Evolutionary conservation across 2,329 filamentous ascomycete species (phyloP).

Genomic region (Monilinia laxa): DNA sequence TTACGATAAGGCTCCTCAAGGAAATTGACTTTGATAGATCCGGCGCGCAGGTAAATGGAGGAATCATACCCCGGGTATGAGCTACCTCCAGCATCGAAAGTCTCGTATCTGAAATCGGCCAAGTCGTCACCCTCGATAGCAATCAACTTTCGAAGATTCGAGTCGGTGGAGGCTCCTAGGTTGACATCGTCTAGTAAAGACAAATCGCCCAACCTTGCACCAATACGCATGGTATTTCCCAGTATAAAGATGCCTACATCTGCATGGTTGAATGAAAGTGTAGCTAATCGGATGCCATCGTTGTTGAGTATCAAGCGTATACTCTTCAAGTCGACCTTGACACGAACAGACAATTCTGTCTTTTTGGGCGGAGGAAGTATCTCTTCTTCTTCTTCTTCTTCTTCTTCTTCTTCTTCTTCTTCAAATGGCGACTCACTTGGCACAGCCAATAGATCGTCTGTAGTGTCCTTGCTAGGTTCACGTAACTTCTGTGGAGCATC

Average conservation of each 20-base stretch:
- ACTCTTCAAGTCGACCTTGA: slow-evolving; percentile 90
- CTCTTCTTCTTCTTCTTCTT: slow-evolving; percentile 35
- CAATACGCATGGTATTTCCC: slow-evolving; percentile 83
- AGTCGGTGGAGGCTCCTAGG: slow-evolving; percentile 77
- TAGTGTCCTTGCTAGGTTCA: slow-evolving; percentile 33
- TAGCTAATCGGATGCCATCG: slow-evolving; percentile 91
- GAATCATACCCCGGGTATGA: slow-evolving; percentile 93
- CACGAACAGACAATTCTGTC: slow-evolving; percentile 61
- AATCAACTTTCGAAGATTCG: slow-evolving; percentile 79
- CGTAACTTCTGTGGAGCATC: slow-evolving; percentile 48
- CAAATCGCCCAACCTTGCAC: slow-evolving; percentile 81
- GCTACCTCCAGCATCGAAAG: slow-evolving; percentile 71
- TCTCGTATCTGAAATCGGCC: slow-evolving; percentile 96
- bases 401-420: slow-evolving; percentile 37
- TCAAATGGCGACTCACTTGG: slow-evolving; percentile 18
- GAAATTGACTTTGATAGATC: slow-evolving; percentile 96
- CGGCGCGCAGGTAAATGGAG: slow-evolving; percentile 83
- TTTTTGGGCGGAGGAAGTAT: slow-evolving; percentile 24
- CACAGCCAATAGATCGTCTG: slow-evolving; percentile 33
- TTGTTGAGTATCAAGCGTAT: slow-evolving; percentile 96
- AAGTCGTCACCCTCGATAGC: slow-evolving; percentile 95
- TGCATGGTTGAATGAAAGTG: slow-evolving; percentile 86
- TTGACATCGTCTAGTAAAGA: slow-evolving; percentile 93
- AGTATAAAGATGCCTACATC: slow-evolving; percentile 87
- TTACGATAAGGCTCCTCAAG: slow-evolving; percentile 96